These are phyloP conservation scores for Scutellaria minor DNA, from an alignment of 257 asterid species.

Conservation along the genomic window DNA sequence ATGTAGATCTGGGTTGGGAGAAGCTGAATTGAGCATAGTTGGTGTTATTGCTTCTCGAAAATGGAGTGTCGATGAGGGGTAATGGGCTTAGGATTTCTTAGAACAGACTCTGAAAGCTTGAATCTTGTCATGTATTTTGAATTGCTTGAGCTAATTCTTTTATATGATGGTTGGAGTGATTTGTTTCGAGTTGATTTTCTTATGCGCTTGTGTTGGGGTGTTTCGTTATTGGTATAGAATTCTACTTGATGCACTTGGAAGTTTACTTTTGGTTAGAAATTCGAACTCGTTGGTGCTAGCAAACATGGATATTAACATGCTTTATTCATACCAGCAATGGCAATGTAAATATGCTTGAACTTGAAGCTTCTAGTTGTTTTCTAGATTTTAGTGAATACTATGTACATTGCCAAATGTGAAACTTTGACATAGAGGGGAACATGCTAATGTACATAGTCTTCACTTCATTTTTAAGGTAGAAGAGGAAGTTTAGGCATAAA, in stretches of 20 bases:
- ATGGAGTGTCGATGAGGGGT: background rate
- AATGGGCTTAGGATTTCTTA: background rate
- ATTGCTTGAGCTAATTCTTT: conserved; percentile 24
- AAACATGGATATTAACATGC: background rate
- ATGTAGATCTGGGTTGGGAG: conserved; percentile 47
- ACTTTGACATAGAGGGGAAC: background rate
- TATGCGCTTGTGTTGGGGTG: background rate
- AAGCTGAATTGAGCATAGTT: conserved; percentile 30
- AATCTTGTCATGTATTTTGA: conserved; percentile 8
- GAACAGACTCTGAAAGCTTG: conserved; percentile 9
- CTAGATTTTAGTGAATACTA: too few relatives aligned
- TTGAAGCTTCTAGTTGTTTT: too few relatives aligned
- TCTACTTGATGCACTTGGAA: too few relatives aligned
- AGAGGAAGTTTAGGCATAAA: background rate
- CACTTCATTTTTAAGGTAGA: background rate
- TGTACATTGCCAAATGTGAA: background rate
- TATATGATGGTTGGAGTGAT: background rate
- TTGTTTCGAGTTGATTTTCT: conserved; percentile 6
- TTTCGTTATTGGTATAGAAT: background rate
- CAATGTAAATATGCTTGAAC: conserved; percentile 15
- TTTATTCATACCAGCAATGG: background rate
- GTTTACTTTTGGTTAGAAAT: too few relatives aligned
- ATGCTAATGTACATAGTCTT: background rate
- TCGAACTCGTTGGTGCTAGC: too few relatives aligned
- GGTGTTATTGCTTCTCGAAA: conserved; percentile 25